These are phyloP conservation scores for Thermomyces lanuginosus DNA, from an alignment of 2,329 filamentous ascomycete species.

Conservation along the genomic window DNA sequence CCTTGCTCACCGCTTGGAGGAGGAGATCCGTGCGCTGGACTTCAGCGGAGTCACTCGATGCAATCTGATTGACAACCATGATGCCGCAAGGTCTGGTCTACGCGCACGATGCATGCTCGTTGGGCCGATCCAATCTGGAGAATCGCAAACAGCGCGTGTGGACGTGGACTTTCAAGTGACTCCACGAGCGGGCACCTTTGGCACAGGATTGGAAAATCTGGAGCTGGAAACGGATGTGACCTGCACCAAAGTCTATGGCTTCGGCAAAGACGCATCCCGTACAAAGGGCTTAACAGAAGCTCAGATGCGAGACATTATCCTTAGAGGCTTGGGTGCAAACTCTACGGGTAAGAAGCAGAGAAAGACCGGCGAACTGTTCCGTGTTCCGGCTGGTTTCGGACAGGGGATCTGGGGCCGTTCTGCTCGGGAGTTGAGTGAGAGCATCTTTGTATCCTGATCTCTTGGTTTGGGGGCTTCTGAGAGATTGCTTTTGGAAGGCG, in stretches of 20 bases:
- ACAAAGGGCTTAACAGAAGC: slow-evolving; percentile 16
- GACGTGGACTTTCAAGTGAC: slow-evolving; percentile 27
- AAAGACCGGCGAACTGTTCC: slow-evolving; percentile 6
- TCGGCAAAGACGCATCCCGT: slow-evolving; percentile 12
- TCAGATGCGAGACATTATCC: slow-evolving; percentile 22
- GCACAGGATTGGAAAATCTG: slow-evolving; percentile 13
- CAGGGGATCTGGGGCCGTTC: slow-evolving; percentile 26
- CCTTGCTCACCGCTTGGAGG: slow-evolving; percentile 21
- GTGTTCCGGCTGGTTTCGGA: slow-evolving; percentile 14
- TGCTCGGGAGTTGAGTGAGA: slow-evolving; percentile 4
- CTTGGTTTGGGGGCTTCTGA: too few species aligned
- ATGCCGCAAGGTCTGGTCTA: slow-evolving; percentile 12
- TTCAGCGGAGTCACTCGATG: slow-evolving; percentile 30
- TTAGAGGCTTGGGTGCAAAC: slow-evolving; percentile 3
- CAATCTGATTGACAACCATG: slow-evolving; percentile 14
- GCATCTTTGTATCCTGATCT: too few species aligned
- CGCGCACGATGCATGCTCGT: slow-evolving; percentile 25
- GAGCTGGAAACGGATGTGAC: slow-evolving; percentile 23
- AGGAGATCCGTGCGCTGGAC: slow-evolving; percentile 29
- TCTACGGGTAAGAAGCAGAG: slow-evolving; percentile 9
- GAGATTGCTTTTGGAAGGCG: too few species aligned
- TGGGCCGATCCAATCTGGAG: slow-evolving; percentile 9
- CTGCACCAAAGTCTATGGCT: slow-evolving; percentile 27
- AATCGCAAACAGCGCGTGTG: slow-evolving; percentile 8
- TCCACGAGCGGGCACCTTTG: slow-evolving; percentile 9